phyloP scores from a whole-genome alignment of 2,329 filamentous ascomycete genomes.

The Alternaria sp. region DNA sequence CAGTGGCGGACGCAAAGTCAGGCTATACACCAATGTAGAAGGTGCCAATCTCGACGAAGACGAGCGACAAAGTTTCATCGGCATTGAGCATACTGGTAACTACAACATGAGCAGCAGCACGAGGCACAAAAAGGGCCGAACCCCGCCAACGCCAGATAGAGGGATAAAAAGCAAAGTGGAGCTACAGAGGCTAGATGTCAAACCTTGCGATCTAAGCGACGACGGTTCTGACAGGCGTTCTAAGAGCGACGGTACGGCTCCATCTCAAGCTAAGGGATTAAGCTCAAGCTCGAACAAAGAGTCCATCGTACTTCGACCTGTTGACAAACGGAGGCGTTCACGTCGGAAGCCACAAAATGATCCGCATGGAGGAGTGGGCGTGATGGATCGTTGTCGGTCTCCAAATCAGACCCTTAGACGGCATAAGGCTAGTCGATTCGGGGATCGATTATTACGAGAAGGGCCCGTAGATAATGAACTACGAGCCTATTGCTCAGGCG shows the following conservation, averaged over 20 bases:
- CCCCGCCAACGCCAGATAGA: neutral
- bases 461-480: neutral
- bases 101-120: neutral
- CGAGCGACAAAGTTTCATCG: neutral
- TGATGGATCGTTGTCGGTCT: neutral
- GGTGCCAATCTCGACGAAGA: neutral
- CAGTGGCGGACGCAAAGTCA: neutral
- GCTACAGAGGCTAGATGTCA: neutral
- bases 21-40: slow-evolving; percentile 5
- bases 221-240: neutral
- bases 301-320: neutral
- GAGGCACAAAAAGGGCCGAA: neutral
- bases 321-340: neutral
- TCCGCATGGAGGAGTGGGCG: neutral
- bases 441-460: neutral
- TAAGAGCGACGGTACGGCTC: neutral
- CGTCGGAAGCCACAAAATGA: neutral
- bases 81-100: neutral
- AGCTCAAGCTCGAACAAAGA: neutral
- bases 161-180: neutral
- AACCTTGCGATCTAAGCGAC: neutral
- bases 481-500: neutral
- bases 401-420: neutral
- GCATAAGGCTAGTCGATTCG: neutral
- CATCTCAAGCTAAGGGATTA: neutral